Evolutionary conservation across 352 stramenopile species (phyloP), one percentile per base, ranked within the genome.

Genomic region (Pythium utonaiense): DNA sequence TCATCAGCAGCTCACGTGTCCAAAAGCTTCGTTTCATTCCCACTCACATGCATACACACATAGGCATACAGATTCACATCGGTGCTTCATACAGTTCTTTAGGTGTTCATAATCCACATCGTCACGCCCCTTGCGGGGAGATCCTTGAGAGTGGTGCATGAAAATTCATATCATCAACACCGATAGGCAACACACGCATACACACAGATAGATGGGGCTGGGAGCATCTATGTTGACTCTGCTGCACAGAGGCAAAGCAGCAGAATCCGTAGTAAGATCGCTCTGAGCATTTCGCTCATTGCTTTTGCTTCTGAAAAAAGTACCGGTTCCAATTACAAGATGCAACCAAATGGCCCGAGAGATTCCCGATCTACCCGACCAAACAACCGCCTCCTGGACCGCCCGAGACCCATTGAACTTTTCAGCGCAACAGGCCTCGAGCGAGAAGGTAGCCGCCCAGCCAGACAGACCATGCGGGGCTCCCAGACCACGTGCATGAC

Each of bases 311-410:
- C 83, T 82, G 78, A 78, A 64, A 76, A 89, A 89, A 94, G 84
- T 94, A 94, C 84, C 80, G 80, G 71, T 56, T 75, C 70, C 82
- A 92, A 91, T 91, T 73, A 91, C 83, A 90, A 92, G 75, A 73
- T 71, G 69, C 53, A 31, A 71, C 60, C 64, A 71, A 48, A 73
- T 70, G 64, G 24, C 28, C 67, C 55, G 33, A 49, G 41, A 58
- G 51, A 47, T 53, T 56, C 50, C 62, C 54, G 47, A 59, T 41
- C 19, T n/a, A 50, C 6, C 21, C 22, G 12, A 16, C 14, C 49
- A 25, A 6, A 30, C 22, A 64, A 25, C 45, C 55, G 49, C 24
- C 31, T 68, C 65, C 61, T 45, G 42, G 59, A 38, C 60, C 53
- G 55, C 51, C 48, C 53, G 16, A 17, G 27, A 52, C 40, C 52